Evolutionary conservation across 2,329 filamentous ascomycete genomes (phyloP), one percentile per base, ranked within the genome.

Genomic region (Aspergillus sp.): DNA sequence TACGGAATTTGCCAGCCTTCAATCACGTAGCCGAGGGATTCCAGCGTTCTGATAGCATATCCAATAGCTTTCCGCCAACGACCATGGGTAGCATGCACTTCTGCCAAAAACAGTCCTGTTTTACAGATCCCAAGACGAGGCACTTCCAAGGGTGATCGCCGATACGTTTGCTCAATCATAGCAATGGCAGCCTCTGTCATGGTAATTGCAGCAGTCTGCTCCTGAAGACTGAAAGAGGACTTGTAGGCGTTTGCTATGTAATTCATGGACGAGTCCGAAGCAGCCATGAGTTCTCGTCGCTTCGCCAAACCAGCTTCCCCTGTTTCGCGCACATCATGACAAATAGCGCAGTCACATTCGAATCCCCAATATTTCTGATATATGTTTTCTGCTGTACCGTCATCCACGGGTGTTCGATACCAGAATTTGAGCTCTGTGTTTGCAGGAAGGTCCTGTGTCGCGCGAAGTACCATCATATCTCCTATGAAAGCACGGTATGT

Each of bases 391-490:
- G 58, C 51, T 5, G 57, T 13, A 5, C 62, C 57, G n/a, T 57
- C 5, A n/a, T 32, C 32, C 5, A 59, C 10, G 1, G 73, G 68
- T 2, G 57, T 15, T 3, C 63, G 58, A 63, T 85, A 85, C 49
- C 63, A 64, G 58, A 80, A 78, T 1, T 68, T 65, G 6, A 87
- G 64, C 67, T 87, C 84, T 0, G 82, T 78, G 28, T 74, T 73
- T 0, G 78, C 63, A 0, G 74, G 63, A 0, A 87, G 68, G 47
- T 83, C 77, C 9, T 65, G 65, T 0, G 77, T 70, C 0, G 84
- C 84, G 7, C 82, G 80, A 21, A 86, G 54, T 7, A 86, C 75
- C 63, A 79, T 75, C 74, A 87, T 78, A 64, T 87, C 83, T 2
- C 84, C 83, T 39, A 86, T 82, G 66, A 85, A 85, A 1, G 78